Evolutionary conservation across 306 rosid species (phyloP), one percentile per base, ranked within the genome.

Genomic region (Cucumis melo): DNA sequence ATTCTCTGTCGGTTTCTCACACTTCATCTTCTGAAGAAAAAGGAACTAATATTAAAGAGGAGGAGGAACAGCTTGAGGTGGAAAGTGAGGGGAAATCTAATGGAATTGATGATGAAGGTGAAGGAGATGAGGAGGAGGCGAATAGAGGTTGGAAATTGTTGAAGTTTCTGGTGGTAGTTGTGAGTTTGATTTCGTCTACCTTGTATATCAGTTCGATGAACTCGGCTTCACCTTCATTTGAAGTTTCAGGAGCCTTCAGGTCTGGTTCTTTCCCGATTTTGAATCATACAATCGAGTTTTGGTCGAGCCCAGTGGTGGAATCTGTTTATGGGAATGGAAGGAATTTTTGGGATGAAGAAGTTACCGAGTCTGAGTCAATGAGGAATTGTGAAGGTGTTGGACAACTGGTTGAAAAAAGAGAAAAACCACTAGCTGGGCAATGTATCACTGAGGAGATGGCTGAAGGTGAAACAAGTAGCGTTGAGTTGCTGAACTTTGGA

Each of bases 131-230:
- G 21, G 79, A 16, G 14, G 74, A 73, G 71, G 83, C 65, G 64
- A 78, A 64, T 11, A 80, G 38, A 57, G 63, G 67, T 19, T 62
- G 88, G 66, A 78, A 81, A 62, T 58, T 73, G 7, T 27, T 87
- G 15, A 79, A 80, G 51, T 20, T 66, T 74, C 15, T 79, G 78
- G 21, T 81, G 55, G 10, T 81, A 19, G 23, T 74, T 9, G 46
- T 41, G 71, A 58, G 58, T 81, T 15, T 83, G 13, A 77, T 81
- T 34, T 34, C 83, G 14, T 61, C 56, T 54, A 62, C 79, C 42
- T 54, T 72, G 16, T 80, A 66, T 42, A 56, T 84, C 24, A 56
- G 78, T 80, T 44, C 73, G 19, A 34, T 76, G 86, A 81, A 82
- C 76, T 61, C 54, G 24, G 54, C 72, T 8, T 29, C 12, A 14